Conservation (phyloP, 2,329 filamentous ascomycete species). For the Colletotrichum theobromicola region DNA sequence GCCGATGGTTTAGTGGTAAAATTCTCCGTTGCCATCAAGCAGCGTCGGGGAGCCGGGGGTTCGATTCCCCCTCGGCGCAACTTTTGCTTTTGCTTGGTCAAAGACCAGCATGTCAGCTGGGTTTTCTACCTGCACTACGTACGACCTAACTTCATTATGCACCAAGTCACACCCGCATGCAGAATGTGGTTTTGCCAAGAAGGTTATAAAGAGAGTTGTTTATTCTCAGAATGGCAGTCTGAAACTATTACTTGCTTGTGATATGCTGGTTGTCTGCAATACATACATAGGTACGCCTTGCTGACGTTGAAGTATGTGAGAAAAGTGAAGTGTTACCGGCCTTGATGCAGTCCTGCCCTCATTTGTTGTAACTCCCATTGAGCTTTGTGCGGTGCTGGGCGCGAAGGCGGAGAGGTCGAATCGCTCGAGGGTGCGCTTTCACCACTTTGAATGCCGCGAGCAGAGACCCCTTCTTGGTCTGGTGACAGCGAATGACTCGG, state of each 20-base stretch:
- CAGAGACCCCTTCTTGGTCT: background rate
- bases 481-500: background rate
- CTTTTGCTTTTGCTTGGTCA: background rate
- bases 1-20: constrained; percentile 8
- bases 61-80: background rate
- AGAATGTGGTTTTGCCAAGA: background rate
- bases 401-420: background rate
- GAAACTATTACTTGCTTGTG: background rate
- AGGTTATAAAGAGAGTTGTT: background rate
- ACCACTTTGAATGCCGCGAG: background rate
- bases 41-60: constrained; percentile 5
- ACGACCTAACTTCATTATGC: no score
- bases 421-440: background rate
- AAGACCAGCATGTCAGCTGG: rapidly evolving
- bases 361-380: background rate
- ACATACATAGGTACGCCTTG: no score
- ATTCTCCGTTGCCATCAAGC: constrained; percentile 2
- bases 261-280: background rate
- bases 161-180: no score
- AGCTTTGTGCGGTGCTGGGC: background rate
- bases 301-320: background rate
- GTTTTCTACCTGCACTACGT: no score
- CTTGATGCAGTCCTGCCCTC: background rate
- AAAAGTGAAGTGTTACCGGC: background rate
- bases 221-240: background rate